Evolutionary conservation across 768 basidiomycete species (phyloP), one percentile per base, ranked within the genome.

Genomic region (Chalciporus sphaerocephalus): DNA sequence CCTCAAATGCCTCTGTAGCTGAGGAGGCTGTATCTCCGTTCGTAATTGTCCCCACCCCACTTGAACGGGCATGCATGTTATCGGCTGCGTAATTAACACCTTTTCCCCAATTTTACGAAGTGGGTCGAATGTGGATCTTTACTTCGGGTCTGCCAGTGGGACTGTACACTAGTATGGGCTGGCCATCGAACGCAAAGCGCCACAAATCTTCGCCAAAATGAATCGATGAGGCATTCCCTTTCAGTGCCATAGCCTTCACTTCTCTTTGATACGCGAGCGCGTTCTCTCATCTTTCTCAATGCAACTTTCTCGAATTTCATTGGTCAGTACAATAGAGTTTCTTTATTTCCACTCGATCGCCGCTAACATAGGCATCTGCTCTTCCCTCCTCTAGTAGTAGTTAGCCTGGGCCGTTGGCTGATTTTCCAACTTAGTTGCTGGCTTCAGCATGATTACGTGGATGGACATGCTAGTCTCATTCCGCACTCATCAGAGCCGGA

Each of bases 101-200:
- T 75, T 60, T 57, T 68, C n/a, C n/a, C n/a, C n/a, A 33, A 84
- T 80, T 58, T 80, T 83, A 4, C 48, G 34, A 20, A 48, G 60
- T 44, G 48, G 51, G 42, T 56, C 81, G 16, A 84, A 83, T 60
- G 79, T 77, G 13, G 85, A 85, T 61, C 64, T 84, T 38, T 83
- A 76, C 55, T 76, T 75, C 7, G 67, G 66, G 30, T 72, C 73
- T 30, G 70, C n/a, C n/a, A n/a, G n/a, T n/a, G n/a, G n/a, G n/a
- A n/a, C n/a, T n/a, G 78, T 44, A 72, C 71, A 8, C 63, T 78
- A 13, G n/a, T 76, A 76, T 52, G 71, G 69, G 23, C 60, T 75
- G 3, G 72, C 73, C 8, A 58, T 73, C 16, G 74, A 76, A 50
- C 69, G 72, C 24, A 72, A 79, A 56, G 69, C 74, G 10, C 74